Evolutionary conservation across 805 yeast species (phyloP), one percentile per base, ranked within the genome.

Genomic region (Yueomyces sp.): DNA sequence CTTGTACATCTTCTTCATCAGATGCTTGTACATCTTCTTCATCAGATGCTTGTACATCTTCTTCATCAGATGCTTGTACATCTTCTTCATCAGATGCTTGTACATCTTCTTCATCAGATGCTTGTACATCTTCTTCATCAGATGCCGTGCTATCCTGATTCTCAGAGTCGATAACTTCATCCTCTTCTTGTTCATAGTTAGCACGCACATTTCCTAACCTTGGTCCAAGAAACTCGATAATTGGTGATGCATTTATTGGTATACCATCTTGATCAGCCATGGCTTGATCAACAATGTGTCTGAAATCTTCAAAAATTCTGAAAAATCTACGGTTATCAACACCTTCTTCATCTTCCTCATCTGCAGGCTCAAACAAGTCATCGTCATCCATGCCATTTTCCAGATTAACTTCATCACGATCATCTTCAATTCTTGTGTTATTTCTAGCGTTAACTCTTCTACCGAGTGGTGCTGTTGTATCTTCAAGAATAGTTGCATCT

Each of bases 271-370:
- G 37, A 5, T 34, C 37, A 34, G 37, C n/a, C 5, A 34, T 11
- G 26, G 37, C 26, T 34, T 9, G 26, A 34, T 34, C 37, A 34
- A 34, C 8, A 9, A 34, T 34, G n/a, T 11, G 8, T 34, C 37
- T 34, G n/a, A 34, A 34, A 34, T n/a, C 37, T 34, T 34, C 37
- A 34, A 34, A 34, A 5, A 34, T 34, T 9, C 26, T 5, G 26
- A 53, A 45, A 11, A 49, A 48, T 12, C 49, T 49, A n/a, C 49
- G 45, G n/a, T 49, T 50, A 39, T 50, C 46, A n/a, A 44, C 50
- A 11, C 41, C 46, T 6, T 45, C 49, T 4, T 40, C 45, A 33
- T 40, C 44, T 7, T 41, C 44, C 8, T 42, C 44, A 27, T 41
- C 37, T 6, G 40, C 48, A 28, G 39, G 26, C 19, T 4, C 12